These are phyloP conservation scores for Ormosia semicastrata DNA, from an alignment of 306 rosid genomes.

Conservation along the genomic window DNA sequence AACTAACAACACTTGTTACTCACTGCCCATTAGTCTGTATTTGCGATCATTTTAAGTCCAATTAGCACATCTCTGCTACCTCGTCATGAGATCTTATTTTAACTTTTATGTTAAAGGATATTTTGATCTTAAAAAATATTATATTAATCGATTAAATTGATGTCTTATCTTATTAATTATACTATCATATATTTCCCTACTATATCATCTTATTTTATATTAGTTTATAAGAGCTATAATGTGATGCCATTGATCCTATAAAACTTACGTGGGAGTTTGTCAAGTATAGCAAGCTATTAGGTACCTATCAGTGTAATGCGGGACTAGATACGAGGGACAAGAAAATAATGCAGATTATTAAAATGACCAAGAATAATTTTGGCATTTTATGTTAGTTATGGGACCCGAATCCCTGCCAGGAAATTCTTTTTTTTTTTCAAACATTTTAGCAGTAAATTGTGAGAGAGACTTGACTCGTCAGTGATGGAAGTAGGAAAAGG, in stretches of 20 bases:
- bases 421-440: not conserved
- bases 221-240: not conserved
- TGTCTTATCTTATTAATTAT: too few relatives aligned
- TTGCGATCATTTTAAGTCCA: not conserved
- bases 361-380: not conserved
- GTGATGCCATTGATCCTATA: not conserved
- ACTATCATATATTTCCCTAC: too few relatives aligned
- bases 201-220: too few relatives aligned
- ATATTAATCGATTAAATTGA: too few relatives aligned
- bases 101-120: too few relatives aligned
- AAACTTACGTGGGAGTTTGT: not conserved
- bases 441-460: not conserved
- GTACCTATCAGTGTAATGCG: not conserved
- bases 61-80: not conserved
- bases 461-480: not conserved
- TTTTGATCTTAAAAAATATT: too few relatives aligned
- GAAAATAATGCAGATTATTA: not conserved
- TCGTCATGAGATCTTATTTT: too few relatives aligned
- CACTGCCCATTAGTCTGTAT: not conserved
- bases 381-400: not conserved
- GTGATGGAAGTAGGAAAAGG: not conserved
- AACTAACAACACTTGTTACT: not conserved
- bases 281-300: not conserved
- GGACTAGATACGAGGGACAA: not conserved
- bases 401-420: not conserved